phyloP scores from a whole-genome alignment of 352 stramenopile species.

The Phytopythium ostracodes region DNA sequence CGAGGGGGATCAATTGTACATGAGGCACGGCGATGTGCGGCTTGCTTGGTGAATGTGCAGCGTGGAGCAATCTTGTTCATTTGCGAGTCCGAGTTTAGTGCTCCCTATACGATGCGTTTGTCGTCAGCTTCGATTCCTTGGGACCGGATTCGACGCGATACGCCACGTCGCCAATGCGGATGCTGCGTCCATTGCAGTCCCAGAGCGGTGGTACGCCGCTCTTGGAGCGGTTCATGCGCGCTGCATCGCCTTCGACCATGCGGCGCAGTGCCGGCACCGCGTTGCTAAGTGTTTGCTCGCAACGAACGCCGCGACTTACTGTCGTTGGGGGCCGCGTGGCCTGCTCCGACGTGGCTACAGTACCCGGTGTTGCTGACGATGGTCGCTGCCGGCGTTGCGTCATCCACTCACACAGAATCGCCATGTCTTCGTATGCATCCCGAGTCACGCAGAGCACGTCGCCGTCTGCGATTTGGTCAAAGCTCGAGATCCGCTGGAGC shows the following conservation, averaged over 20 bases:
- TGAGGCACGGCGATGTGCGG: background rate
- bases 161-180: conserved; percentile 14
- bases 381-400: conserved; percentile 18
- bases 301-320: background rate
- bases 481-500: conserved; percentile 32
- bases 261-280: conserved; percentile 6
- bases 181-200: conserved; percentile 51
- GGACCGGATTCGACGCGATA: background rate
- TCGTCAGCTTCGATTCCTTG: background rate
- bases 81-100: background rate
- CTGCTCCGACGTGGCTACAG: background rate
- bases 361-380: background rate
- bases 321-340: background rate
- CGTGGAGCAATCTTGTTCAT: background rate
- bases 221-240: conserved; percentile 1
- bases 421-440: conserved; percentile 65
- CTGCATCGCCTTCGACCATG: conserved; percentile 3
- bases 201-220: conserved; percentile 22
- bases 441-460: conserved; percentile 58
- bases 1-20: background rate
- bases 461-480: conserved; percentile 42
- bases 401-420: conserved; percentile 64
- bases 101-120: background rate
- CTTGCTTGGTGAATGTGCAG: conserved; percentile 1
- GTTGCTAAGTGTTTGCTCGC: background rate